phyloP scores from a whole-genome alignment of 441 rosid species.

The Metrosideros polymorpha region DNA sequence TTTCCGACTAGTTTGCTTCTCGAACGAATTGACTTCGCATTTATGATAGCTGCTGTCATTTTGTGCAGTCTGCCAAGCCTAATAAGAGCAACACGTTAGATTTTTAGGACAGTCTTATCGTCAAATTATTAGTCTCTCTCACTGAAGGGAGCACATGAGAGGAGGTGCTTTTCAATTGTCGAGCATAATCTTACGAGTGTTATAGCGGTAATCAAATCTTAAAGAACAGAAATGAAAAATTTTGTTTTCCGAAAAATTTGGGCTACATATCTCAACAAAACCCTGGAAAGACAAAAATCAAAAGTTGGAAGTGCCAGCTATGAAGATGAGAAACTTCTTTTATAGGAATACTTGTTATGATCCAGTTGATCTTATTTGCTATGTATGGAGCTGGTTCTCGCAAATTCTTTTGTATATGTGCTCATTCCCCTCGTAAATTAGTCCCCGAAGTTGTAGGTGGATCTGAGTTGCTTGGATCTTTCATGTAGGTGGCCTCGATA shows the following conservation, averaged over 20 bases:
- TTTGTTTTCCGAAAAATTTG: neutral
- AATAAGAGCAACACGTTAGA: neutral
- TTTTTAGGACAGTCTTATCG: rapidly evolving
- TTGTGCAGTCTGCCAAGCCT: neutral
- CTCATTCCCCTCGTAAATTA: neutral
- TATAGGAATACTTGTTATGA: neutral
- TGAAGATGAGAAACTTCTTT: neutral
- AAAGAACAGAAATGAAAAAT: neutral
- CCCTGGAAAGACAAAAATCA: neutral
- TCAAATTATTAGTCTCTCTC: neutral
- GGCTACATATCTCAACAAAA: neutral
- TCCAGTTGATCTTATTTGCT: neutral
- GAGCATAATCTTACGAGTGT: neutral
- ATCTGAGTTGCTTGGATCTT: neutral
- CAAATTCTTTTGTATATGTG: neutral
- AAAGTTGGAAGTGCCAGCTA: neutral
- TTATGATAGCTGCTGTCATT: neutral
- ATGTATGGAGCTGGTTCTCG: neutral
- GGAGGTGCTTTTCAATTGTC: neutral
- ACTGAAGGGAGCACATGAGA: neutral
- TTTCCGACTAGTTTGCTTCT: neutral
- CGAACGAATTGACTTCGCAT: neutral
- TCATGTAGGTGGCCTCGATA: neutral
- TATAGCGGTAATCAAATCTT: neutral
- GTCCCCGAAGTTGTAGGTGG: neutral